Evolutionary conservation across 163 green algal species (phyloP).

Genomic region (Scenedesmus sp.): DNA sequence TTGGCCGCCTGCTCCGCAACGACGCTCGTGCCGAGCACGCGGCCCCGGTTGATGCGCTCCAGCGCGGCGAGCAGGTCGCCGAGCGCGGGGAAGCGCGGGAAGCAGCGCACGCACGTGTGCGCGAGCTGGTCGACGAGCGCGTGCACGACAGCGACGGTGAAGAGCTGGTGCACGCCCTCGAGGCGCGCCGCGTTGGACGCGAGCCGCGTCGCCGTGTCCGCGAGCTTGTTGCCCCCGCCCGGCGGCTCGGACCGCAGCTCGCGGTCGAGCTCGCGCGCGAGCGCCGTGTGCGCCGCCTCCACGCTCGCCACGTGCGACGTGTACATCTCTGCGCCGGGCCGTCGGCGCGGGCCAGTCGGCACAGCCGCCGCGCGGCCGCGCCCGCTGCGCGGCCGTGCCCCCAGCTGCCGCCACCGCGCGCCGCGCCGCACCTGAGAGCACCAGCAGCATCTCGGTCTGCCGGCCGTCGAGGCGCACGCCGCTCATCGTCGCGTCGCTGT

Average conservation of each 20-base stretch:
- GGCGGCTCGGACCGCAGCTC: not conserved
- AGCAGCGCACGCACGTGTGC: conserved; percentile 41
- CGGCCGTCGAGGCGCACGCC: conserved; percentile 2
- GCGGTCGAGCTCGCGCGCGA: not conserved
- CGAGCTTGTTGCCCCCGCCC: too few relatives aligned
- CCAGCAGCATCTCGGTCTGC: conserved; percentile 30
- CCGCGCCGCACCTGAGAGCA: conserved; percentile 14
- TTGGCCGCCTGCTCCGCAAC: too few relatives aligned
- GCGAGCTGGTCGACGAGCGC: conserved; percentile 27
- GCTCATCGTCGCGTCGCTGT: conserved; percentile 20
- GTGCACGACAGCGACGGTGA: not conserved
- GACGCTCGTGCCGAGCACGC: too few relatives aligned
- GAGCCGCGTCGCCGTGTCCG: not conserved
- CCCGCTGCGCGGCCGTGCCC: too few relatives aligned
- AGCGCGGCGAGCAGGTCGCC: conserved; percentile 20
- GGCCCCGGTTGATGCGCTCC: too few relatives aligned
- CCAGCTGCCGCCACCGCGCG: not conserved
- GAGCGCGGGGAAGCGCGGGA: conserved; percentile 32
- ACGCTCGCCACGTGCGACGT: not conserved
- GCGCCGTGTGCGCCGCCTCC: not conserved
- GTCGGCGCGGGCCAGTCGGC: too few relatives aligned
- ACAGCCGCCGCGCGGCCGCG: too few relatives aligned
- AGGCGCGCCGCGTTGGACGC: conserved; percentile 25
- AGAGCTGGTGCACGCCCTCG: conserved; percentile 32
- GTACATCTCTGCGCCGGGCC: conserved; percentile 34